phyloP scores from a whole-genome alignment of 306 rosid genomes.

The Rubus idaeus region DNA sequence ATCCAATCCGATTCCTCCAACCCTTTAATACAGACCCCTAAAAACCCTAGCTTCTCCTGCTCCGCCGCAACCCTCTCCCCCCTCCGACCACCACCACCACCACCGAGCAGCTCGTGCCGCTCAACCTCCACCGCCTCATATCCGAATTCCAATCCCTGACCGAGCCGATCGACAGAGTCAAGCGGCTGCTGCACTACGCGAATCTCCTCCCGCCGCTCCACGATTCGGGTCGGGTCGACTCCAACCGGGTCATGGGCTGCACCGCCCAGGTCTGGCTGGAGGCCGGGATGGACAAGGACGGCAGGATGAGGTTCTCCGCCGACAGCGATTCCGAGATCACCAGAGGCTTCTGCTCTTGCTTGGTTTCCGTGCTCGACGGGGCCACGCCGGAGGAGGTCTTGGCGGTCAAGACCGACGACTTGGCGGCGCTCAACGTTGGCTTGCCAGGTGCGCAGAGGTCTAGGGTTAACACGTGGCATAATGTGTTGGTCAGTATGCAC shows the following conservation, averaged over 20 bases:
- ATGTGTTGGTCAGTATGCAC: slow-evolving; percentile 79
- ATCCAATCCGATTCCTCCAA: slow-evolving; percentile 30
- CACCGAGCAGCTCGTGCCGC: slow-evolving; percentile 36
- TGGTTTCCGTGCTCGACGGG: slow-evolving; percentile 73
- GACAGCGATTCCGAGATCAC: slow-evolving; percentile 94
- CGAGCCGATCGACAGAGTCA: slow-evolving; percentile 68
- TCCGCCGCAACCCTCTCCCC: slow-evolving; percentile 41
- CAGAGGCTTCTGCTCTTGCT: slow-evolving; percentile 70
- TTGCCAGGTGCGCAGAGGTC: slow-evolving; percentile 57
- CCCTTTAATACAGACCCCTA: slow-evolving; percentile 11
- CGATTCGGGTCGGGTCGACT: slow-evolving; percentile 46
- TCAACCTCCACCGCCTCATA: slow-evolving; percentile 49
- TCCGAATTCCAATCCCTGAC: slow-evolving; percentile 53
- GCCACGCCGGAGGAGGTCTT: slow-evolving; percentile 66
- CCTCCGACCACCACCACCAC: background rate
- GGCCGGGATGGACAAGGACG: slow-evolving; percentile 50
- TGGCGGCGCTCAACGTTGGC: slow-evolving; percentile 65
- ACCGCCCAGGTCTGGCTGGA: slow-evolving; percentile 89
- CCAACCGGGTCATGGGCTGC: slow-evolving; percentile 95
- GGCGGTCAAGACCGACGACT: slow-evolving; percentile 58
- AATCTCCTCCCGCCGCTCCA: slow-evolving; percentile 37
- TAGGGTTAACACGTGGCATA: slow-evolving; percentile 91
- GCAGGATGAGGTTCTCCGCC: slow-evolving; percentile 65
- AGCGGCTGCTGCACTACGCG: slow-evolving; percentile 58
- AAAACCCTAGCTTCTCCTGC: slow-evolving; percentile 38